Percentiles rank a stretch among this genome's conserved stretches.
phyloP scores from a whole-genome alignment of 345 rosid genomes.

The Eucalyptus paniculata region DNA sequence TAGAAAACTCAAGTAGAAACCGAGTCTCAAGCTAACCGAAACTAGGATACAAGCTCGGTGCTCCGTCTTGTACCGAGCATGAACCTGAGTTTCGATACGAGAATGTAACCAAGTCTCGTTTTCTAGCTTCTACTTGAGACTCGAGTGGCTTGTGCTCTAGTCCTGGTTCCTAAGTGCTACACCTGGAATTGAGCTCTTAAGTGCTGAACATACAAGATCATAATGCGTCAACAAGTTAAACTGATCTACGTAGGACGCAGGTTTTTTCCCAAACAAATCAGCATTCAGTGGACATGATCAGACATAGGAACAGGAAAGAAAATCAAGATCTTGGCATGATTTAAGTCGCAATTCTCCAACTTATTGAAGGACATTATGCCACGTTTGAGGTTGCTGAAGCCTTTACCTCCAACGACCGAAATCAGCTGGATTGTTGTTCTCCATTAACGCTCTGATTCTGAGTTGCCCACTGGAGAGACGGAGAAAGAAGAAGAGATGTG shows the following conservation, averaged over 20 bases:
- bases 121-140: not conserved
- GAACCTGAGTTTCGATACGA: not conserved
- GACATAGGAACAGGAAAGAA: too few species aligned
- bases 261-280: too few species aligned
- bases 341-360: not conserved
- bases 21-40: not conserved
- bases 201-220: too few species aligned
- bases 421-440: not conserved
- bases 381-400: not conserved
- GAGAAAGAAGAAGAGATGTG: too few species aligned
- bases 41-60: not conserved
- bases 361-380: too few species aligned
- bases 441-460: not conserved
- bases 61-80: not conserved
- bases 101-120: not conserved
- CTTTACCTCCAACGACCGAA: not conserved
- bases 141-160: too few species aligned
- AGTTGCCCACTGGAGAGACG: too few species aligned
- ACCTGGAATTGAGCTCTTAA: too few species aligned
- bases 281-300: too few species aligned
- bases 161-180: not conserved
- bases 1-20: too few species aligned
- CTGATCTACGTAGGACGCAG: too few species aligned
- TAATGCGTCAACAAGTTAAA: too few species aligned
- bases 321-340: not conserved